Evolutionary conservation across 148 eudicot species (phyloP).

Genomic region (Camellia lanceoleosa): DNA sequence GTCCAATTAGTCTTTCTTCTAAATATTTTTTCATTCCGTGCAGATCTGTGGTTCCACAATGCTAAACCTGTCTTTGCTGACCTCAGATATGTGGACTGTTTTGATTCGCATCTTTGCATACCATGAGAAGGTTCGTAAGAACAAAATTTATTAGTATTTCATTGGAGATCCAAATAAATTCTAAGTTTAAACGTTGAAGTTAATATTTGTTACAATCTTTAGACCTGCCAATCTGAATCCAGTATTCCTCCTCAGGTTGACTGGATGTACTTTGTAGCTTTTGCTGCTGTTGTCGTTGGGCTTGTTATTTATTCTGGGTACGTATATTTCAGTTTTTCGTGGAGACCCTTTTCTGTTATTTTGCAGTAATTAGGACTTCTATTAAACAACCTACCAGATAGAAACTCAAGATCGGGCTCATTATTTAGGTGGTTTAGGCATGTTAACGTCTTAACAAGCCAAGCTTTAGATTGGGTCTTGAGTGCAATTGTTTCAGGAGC

Average conservation of each 20-base stretch:
- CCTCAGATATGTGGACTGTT: slow-evolving; percentile 95
- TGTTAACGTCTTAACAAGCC: not conserved
- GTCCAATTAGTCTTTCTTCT: not conserved
- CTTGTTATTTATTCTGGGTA: slow-evolving; percentile 80
- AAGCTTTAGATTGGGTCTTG: not conserved
- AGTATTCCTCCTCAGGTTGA: slow-evolving; percentile 60
- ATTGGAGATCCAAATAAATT: not conserved
- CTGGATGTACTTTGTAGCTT: slow-evolving; percentile 83
- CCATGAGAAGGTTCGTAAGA: slow-evolving; percentile 58
- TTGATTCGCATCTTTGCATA: slow-evolving; percentile 78
- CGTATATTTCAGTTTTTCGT: slow-evolving; percentile 12
- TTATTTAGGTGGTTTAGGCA: slow-evolving; percentile 3
- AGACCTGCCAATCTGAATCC: slow-evolving; percentile 13
- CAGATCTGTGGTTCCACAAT: slow-evolving; percentile 85
- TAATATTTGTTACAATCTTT: not conserved
- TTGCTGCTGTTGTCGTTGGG: slow-evolving; percentile 65
- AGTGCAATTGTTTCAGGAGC: not conserved
- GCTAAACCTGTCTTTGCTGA: slow-evolving; percentile 77
- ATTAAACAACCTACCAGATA: not conserved
- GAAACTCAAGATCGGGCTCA: not conserved
- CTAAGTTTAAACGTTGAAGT: not conserved
- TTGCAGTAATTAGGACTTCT: not conserved
- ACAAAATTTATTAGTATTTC: not conserved
- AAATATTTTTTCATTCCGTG: slow-evolving; percentile 5
- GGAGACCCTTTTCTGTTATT: not conserved